Evolutionary conservation across 106 monocot species (phyloP), one percentile per base, ranked within the genome.

Genomic region (Gastrodia elata): DNA sequence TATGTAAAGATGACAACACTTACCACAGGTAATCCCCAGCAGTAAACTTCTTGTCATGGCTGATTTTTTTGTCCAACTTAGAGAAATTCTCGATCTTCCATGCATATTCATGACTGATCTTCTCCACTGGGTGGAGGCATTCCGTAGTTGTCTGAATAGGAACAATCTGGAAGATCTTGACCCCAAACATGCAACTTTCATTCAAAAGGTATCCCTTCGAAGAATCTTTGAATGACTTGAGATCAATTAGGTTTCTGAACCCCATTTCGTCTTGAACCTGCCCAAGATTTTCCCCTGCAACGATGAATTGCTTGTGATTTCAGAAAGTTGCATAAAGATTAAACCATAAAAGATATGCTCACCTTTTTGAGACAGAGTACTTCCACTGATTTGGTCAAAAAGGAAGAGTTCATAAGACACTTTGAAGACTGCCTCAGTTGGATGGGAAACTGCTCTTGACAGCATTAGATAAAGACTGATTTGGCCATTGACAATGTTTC

Each of bases 51-150:
- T 40, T 69, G 10, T 69, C 69, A 39, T 69, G 69, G 24, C 38
- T 40, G 22, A 2, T 40, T n/a, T 69, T 69, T 11, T 40, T 69
- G 35, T 69, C 69, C 40, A 69, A 26, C 4, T 40, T 69, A 10
- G 69, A 69, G 24, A 69, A 69, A 34, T 69, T 69, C 6, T 69
- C 69, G 27, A 69, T 69, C 25, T 69, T 69, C 69, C 40, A 69
- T 40, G 35, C 3, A 69, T 38, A 68, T 38, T 69, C 69, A 69
- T 69, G 69, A 13, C 25, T 69, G 69, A 69, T 26, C 69, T 41
- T 69, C 69, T 69, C 40, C 24, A 40, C 68, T 8, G 68, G 68
- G 0, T 68, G 68, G 4, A 68, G 18, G 38, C 40, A 69, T 40
- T 69, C 40, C 1, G 69, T 69, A 5, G 20, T 20, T 25, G 69